Evolutionary conservation across 768 basidiomycete species (phyloP).

Genomic region (Gymnopilus dilepis): DNA sequence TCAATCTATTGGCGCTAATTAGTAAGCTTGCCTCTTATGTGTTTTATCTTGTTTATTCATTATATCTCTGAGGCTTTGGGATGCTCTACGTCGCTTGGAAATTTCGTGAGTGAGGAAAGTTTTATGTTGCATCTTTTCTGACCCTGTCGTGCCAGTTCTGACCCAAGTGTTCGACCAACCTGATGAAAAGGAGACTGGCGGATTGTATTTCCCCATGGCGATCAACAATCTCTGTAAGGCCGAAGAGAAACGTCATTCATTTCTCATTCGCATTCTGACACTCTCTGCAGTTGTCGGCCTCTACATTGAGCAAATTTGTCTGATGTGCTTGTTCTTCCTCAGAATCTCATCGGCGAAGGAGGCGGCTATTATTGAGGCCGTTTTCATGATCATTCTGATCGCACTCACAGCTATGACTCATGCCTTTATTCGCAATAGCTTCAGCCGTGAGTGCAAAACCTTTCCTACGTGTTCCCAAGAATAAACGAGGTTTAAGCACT

Average conservation of each 20-base stretch:
- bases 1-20: conserved; percentile 66
- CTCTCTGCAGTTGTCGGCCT: conserved; percentile 58
- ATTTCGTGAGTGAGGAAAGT: conserved; percentile 43
- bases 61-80: conserved; percentile 38
- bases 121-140: background rate
- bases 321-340: conserved; percentile 73
- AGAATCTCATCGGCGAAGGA: conserved; percentile 42
- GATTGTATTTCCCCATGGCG: conserved; percentile 50
- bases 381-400: conserved; percentile 64
- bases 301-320: conserved; percentile 72
- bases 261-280: background rate
- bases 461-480: conserved; percentile 36
- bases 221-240: conserved; percentile 54
- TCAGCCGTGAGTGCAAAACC: conserved; percentile 15
- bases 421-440: conserved; percentile 29
- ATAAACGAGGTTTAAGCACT: conserved; percentile 44
- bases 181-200: conserved; percentile 53
- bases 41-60: background rate
- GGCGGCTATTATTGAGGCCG: conserved; percentile 46
- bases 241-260: conserved; percentile 14
- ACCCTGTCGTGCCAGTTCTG: conserved; percentile 39
- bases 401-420: conserved; percentile 55
- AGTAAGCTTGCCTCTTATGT: conserved; percentile 38
- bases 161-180: conserved; percentile 59
- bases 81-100: conserved; percentile 68